Conservation (phyloP, 2,329 filamentous ascomycete genomes). For the Orbilia quercus region DNA sequence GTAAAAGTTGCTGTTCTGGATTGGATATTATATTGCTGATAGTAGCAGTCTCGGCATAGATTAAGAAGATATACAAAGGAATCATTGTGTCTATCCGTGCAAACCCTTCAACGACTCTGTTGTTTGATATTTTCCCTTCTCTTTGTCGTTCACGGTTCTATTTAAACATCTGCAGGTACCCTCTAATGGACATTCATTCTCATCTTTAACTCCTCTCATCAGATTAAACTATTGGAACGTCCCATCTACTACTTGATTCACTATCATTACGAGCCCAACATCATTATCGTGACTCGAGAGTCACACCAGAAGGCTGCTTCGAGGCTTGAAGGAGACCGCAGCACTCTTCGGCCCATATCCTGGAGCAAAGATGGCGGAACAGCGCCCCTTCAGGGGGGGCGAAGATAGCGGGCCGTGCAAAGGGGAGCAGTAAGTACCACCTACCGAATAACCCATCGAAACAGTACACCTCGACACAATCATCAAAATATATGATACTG, state of each 20-base stretch:
- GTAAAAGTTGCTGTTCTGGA: no score
- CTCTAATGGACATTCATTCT: background rate
- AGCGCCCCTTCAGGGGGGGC: background rate
- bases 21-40: no score
- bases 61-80: no score
- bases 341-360: background rate
- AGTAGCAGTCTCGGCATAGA: no score
- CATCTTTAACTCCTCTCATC: background rate
- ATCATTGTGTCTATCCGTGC: no score
- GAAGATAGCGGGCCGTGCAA: slow-evolving; percentile 15
- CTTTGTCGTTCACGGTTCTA: background rate
- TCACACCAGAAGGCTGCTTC: background rate
- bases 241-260: no score
- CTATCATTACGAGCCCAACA: no score
- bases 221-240: no score
- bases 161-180: background rate
- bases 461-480: background rate
- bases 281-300: background rate
- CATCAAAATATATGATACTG: background rate
- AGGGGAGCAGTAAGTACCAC: slow-evolving; percentile 18
- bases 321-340: background rate
- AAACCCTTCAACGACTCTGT: no score
- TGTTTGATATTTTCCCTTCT: background rate
- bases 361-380: background rate
- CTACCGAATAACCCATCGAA: background rate